Conservation (phyloP, 2,329 filamentous ascomycete genomes). For the Claviceps sp. region DNA sequence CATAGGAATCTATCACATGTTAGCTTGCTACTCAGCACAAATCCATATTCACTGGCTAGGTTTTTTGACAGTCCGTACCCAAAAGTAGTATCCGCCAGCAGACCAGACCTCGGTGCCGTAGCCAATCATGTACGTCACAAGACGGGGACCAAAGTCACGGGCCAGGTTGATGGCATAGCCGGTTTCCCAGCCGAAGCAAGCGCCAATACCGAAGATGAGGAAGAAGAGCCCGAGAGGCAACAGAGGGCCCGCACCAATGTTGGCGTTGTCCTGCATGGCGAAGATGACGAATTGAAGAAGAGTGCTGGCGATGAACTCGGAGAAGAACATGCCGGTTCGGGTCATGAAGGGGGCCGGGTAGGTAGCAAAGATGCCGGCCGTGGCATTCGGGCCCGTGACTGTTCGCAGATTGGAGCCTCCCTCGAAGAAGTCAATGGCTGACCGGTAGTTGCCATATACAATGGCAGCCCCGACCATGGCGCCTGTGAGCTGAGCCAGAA, state of each 20-base stretch:
- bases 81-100: conserved; percentile 58
- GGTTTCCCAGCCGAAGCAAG: conserved; percentile 64
- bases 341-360: conserved; percentile 57
- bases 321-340: conserved; percentile 54
- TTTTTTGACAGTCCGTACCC: conserved; percentile 34
- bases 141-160: conserved; percentile 55
- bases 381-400: conserved; percentile 43
- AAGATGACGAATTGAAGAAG: conserved; percentile 62
- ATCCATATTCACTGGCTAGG: not conserved
- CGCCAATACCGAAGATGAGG: conserved; percentile 59
- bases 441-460: conserved; percentile 50
- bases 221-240: conserved; percentile 54
- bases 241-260: conserved; percentile 40
- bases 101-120: conserved; percentile 56
- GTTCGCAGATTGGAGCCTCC: conserved; percentile 47
- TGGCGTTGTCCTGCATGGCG: conserved; percentile 46
- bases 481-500: conserved; percentile 51
- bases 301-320: conserved; percentile 54
- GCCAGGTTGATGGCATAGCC: conserved; percentile 65
- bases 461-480: conserved; percentile 49
- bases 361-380: conserved; percentile 60
- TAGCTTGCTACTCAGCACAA: not conserved
- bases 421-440: conserved; percentile 51
- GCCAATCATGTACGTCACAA: conserved; percentile 53
- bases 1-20: conserved; percentile 47